Percentiles rank a stretch among this genome's conserved stretches.
Evolutionary conservation across 129 eudicot genomes (phyloP).

Genomic region (Mikania micrantha): DNA sequence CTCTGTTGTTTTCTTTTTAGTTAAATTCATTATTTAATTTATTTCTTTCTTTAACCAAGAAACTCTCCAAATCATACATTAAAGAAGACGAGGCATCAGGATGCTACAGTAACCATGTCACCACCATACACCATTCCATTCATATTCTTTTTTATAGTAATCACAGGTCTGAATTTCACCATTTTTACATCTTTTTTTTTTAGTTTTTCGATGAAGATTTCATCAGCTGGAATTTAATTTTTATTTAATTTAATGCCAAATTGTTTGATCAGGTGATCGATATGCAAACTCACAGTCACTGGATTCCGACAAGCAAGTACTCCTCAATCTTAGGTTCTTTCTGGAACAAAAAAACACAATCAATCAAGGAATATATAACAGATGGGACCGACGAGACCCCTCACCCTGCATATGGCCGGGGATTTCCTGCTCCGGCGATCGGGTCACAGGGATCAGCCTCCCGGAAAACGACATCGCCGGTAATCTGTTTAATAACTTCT

Average conservation of each 20-base stretch:
- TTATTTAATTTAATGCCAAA: not conserved
- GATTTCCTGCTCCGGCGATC: conserved; percentile 36
- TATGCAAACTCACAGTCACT: conserved; percentile 33
- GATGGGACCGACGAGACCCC: conserved; percentile 36
- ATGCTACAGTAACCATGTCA: conserved; percentile 28
- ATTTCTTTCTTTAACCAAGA: not conserved
- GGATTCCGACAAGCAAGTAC: conserved; percentile 42
- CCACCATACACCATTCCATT: conserved; percentile 12
- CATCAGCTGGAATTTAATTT: conserved; percentile 14
- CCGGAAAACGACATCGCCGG: conserved; percentile 38
- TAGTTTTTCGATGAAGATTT: conserved; percentile 16
- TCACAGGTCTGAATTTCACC: conserved; percentile 37
- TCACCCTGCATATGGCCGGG: conserved; percentile 56
- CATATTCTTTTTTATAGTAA: conserved; percentile 31
- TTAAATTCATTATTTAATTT: not conserved
- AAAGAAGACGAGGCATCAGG: not conserved
- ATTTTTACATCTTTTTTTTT: not conserved
- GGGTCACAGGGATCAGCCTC: conserved; percentile 41
- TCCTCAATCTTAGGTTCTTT: conserved; percentile 32
- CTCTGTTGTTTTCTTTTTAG: not conserved
- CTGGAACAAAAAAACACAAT: conserved; percentile 37
- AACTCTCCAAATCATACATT: not conserved
- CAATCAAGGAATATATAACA: conserved; percentile 39
- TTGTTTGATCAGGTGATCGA: conserved; percentile 28
- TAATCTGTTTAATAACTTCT: conserved; percentile 43